These are phyloP conservation scores for Cercospora sp. DNA, from an alignment of 2,329 filamentous ascomycete genomes.

Conservation along the genomic window DNA sequence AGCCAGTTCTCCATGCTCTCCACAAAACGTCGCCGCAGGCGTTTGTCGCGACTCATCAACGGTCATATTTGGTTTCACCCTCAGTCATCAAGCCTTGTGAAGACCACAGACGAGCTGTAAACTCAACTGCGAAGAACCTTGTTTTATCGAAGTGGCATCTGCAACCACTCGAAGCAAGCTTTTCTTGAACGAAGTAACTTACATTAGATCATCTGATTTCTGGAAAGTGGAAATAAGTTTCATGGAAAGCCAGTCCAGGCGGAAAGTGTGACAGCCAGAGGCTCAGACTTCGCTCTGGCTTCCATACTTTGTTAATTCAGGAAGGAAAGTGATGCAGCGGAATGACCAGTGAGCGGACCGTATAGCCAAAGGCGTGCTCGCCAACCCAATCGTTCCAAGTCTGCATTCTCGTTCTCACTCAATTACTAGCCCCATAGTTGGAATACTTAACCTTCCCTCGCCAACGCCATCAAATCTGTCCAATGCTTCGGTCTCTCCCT, in stretches of 20 bases:
- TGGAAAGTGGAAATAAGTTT: background rate
- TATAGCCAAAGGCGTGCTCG: too few relatives aligned
- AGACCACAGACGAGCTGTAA: background rate
- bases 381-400: background rate
- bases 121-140: background rate
- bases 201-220: background rate
- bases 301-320: background rate
- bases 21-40: background rate
- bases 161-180: background rate
- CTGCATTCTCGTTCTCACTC: background rate
- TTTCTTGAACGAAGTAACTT: background rate
- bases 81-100: background rate
- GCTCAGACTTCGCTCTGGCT: background rate
- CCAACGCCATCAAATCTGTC: constrained; percentile 43
- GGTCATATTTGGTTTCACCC: background rate
- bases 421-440: background rate
- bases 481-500: constrained; percentile 41
- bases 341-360: background rate
- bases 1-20: background rate
- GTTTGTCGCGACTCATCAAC: background rate
- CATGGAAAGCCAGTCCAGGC: background rate
- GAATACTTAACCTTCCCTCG: background rate
- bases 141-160: background rate
- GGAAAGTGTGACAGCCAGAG: background rate
- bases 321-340: background rate